Base-by-base conservation (phyloP, 23 red algal species). In the Pyropia yezoensis region DNA sequence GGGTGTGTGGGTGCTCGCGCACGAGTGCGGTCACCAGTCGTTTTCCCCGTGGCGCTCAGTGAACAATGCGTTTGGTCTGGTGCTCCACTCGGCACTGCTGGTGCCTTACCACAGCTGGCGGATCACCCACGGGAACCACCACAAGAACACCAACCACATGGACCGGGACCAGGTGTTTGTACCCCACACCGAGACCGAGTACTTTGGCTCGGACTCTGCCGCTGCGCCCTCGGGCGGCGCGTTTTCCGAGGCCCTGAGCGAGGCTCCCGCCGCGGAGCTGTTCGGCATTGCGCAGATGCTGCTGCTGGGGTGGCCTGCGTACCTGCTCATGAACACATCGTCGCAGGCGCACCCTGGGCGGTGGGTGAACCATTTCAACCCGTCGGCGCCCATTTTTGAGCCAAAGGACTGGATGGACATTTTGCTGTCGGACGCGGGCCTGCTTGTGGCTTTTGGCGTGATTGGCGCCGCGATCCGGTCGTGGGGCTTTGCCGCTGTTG, bases 1-100 rank as follows among this genome's bases (percentile, higher is more conserved):
- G 23, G 94, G 94, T 24, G 59, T 87, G n/a, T 98, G 87, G 87
- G 94, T 98, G 7, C 27, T 86, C 29, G 94, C 86, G 1, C 94
- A 98, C 59, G 94, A 98, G 58, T 90, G 85, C 22, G 94, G 94
- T 1, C 94, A 98, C 62, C 79, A 83, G 51, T 65, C 94, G 14
- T 98, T 98, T 51, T 90, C 77, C 17, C 71, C 77, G 20, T 77
- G 58, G 34, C 72, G 76, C 11, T 24, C 26, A 30, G 73, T 98
- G 56, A 82, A 98, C 26, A 71, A 91, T 50, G 72, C 76, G 20
- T 62, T 98, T 49, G 94, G 94, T 20, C 75, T 87, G 11, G 67
- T 98, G 28, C 27, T 91, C 15, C 83, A 91, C 54, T 87, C 82
- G 33, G 67, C 79, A 9, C 59, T 98, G 22, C 66, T 98, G 32